Evolutionary conservation across 257 asterid species (phyloP).

Genomic region (Przewalskia tangutica): DNA sequence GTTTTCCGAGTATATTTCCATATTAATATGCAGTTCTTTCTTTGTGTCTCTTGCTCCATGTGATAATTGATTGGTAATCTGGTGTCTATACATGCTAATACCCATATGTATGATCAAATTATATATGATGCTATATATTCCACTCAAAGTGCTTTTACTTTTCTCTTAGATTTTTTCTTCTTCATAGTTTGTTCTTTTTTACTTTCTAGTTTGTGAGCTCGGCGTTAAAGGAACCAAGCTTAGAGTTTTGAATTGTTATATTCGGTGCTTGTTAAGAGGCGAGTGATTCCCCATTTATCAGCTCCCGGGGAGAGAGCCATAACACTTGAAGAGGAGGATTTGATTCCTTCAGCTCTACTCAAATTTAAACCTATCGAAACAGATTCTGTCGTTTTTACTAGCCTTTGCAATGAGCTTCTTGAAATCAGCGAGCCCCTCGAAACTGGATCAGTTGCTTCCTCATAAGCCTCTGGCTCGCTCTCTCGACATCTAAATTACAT

Average conservation of each 20-base stretch:
- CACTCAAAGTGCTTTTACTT: background rate
- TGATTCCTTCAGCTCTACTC: conserved; percentile 82
- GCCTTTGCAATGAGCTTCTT: conserved; percentile 70
- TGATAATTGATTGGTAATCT: no score
- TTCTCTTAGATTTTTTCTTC: no score
- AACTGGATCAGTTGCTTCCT: conserved; percentile 8
- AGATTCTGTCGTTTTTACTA: conserved; percentile 61
- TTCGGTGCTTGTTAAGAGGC: conserved; percentile 51
- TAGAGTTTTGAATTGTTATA: conserved; percentile 76
- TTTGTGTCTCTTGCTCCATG: no score
- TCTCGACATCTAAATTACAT: no score
- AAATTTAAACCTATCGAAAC: conserved; percentile 78
- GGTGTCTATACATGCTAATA: background rate
- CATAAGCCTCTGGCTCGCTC: no score
- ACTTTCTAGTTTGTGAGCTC: conserved; percentile 61
- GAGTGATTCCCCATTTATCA: conserved; percentile 63
- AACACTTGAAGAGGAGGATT: conserved; percentile 78
- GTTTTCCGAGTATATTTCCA: no score
- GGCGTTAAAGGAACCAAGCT: conserved; percentile 68
- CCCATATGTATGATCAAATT: no score
- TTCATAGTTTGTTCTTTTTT: background rate
- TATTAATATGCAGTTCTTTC: no score
- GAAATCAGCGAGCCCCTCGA: conserved; percentile 63
- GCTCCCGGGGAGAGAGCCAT: conserved; percentile 37
- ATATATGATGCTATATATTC: no score